Base-by-base conservation (phyloP, 495 filamentous ascomycete species). In the Sporormia fimetaria region DNA sequence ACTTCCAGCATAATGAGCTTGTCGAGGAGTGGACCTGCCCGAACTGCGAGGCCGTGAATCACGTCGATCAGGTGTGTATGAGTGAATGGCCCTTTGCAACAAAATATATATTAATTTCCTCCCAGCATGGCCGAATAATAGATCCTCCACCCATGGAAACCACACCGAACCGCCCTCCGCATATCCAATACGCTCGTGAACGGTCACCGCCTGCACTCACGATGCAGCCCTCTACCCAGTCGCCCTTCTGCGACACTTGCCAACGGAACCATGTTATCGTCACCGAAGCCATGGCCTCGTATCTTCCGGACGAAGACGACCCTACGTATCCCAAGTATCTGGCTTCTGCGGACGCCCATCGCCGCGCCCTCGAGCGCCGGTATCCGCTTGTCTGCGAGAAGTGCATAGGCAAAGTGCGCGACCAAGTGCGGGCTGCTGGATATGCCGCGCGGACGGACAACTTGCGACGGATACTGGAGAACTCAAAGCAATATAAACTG, bases 331-430 rank as follows among this genome's bases (percentile, higher is more conserved):
- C 66, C 26, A 66, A 70, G 21, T 76, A 67, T 44, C 72, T 73
- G 43, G 57, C 55, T 33, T 65, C 69, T 27, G 76, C 76, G 49
- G 71, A 70, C 33, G 62, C 63, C 21, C 87, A 77, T 52, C 73
- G 73, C 33, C 64, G 62, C 36, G 65, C 71, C 23, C 64, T 90
- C 26, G 84, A 92, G 60, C 64, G 75, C 44, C 69, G 74, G 33
- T 93, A 90, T 59, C 87, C 87, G 8, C 83, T 87, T 52, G 75
- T 92, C 21, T 94, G 87, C 65, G 72, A 68, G 35, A 64, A 73
- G 12, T 94, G 87, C 57, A 75, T 80, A 44, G 75, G 78, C 5
- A 66, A 58, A 22, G 84, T 83, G 14, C 67, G 69, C 27, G 57
- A 68, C 39, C 71, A 74, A 42, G 75, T 94, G 16, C 65, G 73